These are phyloP conservation scores for Cladosporium velox DNA, from an alignment of 2,329 filamentous ascomycete species.

Conservation along the genomic window DNA sequence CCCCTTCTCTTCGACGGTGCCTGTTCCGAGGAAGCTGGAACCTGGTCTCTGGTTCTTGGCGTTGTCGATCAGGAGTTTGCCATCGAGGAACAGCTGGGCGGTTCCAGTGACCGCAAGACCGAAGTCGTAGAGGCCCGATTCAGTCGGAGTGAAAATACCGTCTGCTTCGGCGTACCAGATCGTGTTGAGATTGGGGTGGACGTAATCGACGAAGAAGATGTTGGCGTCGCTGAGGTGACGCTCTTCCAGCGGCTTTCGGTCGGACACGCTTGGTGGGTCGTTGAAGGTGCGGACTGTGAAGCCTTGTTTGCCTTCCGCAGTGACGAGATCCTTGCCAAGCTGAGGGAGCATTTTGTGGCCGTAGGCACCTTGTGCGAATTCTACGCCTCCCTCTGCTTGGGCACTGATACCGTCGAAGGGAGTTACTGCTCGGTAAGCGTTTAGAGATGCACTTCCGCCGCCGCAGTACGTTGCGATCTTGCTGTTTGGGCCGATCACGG, in stretches of 20 bases:
- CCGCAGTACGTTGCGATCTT: slow-evolving; percentile 59
- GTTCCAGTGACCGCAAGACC: slow-evolving; percentile 66
- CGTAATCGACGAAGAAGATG: slow-evolving; percentile 56
- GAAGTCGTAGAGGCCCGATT: slow-evolving; percentile 64
- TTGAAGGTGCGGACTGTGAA: slow-evolving; percentile 49
- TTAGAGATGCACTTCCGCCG: slow-evolving; percentile 37
- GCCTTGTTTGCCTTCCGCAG: slow-evolving; percentile 27
- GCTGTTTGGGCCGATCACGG: slow-evolving; percentile 77
- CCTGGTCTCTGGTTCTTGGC: slow-evolving; percentile 60
- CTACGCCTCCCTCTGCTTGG: slow-evolving; percentile 27
- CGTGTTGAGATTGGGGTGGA: slow-evolving; percentile 40
- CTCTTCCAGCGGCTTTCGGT: slow-evolving; percentile 56
- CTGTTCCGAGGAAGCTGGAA: slow-evolving; percentile 66
- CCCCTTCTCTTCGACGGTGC: slow-evolving; percentile 65
- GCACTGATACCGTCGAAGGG: slow-evolving; percentile 37
- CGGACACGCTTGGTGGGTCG: slow-evolving; percentile 50
- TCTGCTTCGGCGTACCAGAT: slow-evolving; percentile 53
- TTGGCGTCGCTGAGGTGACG: slow-evolving; percentile 44
- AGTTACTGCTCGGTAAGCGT: slow-evolving; percentile 38
- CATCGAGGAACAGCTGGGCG: slow-evolving; percentile 65
- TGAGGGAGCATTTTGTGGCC: slow-evolving; percentile 35
- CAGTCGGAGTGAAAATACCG: slow-evolving; percentile 60
- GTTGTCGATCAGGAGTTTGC: slow-evolving; percentile 65
- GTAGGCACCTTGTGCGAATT: slow-evolving; percentile 31
- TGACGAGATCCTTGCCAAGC: slow-evolving; percentile 28